These are phyloP conservation scores for Ensete ventricosum DNA, from an alignment of 176 grass and related monocot species.

Conservation along the genomic window DNA sequence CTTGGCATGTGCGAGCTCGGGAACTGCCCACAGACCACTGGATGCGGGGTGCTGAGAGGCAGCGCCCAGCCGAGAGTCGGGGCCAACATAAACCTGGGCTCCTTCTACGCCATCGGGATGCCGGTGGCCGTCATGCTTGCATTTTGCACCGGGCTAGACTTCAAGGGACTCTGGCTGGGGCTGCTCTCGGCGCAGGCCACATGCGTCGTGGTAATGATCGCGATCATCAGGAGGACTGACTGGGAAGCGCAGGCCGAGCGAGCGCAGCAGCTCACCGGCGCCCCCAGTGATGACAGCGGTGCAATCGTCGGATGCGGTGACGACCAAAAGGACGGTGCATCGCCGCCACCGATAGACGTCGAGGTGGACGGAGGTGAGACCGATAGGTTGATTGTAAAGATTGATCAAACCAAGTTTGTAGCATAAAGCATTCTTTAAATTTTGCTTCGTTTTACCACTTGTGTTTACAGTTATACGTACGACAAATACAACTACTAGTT, in stretches of 20 bases:
- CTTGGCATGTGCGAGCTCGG: constrained; percentile 81
- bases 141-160: constrained; percentile 50
- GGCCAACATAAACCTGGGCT: constrained; percentile 60
- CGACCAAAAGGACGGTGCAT: neutral
- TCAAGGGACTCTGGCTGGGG: constrained; percentile 75
- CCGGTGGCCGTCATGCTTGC: constrained; percentile 57
- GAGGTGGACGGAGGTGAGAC: neutral
- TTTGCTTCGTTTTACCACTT: too few relatives aligned
- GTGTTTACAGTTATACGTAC: too few relatives aligned
- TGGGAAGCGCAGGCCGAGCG: constrained; percentile 51
- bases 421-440: neutral
- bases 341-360: neutral
- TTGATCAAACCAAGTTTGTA: neutral
- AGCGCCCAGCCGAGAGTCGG: constrained; percentile 62
- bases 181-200: constrained; percentile 62
- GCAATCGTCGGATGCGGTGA: too few relatives aligned
- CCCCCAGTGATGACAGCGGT: neutral
- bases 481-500: too few relatives aligned
- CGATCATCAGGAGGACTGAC: constrained; percentile 49
- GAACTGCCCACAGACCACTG: constrained; percentile 86
- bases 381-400: neutral
- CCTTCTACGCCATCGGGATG: constrained; percentile 81
- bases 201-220: constrained; percentile 67
- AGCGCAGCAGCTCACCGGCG: constrained; percentile 53
- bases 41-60: constrained; percentile 73